Percentiles rank a stretch among this genome's conserved stretches.
phyloP scores from a whole-genome alignment of 2,329 filamentous ascomycete species.

The Cryphonectria naterciae region DNA sequence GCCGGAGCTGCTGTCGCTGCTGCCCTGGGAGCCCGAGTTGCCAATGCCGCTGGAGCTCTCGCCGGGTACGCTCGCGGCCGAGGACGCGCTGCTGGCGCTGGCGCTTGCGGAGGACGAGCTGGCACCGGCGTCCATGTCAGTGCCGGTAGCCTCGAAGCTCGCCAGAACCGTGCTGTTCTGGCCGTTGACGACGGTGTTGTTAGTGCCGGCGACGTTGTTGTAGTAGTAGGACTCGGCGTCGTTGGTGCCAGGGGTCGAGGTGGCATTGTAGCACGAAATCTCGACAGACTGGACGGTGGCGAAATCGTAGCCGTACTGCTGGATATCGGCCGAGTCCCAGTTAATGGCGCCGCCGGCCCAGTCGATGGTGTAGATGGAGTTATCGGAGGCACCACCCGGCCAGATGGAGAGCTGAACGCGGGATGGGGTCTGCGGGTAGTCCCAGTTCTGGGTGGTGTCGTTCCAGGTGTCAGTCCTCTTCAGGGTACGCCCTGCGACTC shows the following conservation, averaged over 20 bases:
- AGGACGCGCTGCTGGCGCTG: conserved; percentile 24
- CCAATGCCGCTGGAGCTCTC: conserved; percentile 35
- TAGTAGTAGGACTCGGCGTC: conserved; percentile 77
- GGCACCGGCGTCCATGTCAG: conserved; percentile 65
- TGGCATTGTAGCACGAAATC: conserved; percentile 82
- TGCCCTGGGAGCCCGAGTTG: conserved; percentile 28
- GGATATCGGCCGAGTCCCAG: conserved; percentile 82
- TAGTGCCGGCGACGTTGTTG: conserved; percentile 66
- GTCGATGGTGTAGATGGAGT: conserved; percentile 80
- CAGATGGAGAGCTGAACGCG: conserved; percentile 94
- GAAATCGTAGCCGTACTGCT: conserved; percentile 86
- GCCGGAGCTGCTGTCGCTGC: conserved; percentile 32
- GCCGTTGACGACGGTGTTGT: conserved; percentile 77
- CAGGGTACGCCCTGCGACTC: conserved; percentile 73
- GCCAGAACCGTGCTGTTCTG: conserved; percentile 76
- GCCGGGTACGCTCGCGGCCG: conserved; percentile 37
- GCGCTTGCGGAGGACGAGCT: conserved; percentile 30
- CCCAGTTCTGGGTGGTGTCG: conserved; percentile 75
- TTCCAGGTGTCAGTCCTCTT: conserved; percentile 86
- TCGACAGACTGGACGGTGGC: conserved; percentile 75
- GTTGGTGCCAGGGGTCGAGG: conserved; percentile 66
- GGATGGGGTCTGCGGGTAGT: conserved; percentile 88
- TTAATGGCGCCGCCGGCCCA: conserved; percentile 93
- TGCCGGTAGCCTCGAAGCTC: conserved; percentile 80
- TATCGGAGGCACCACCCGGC: conserved; percentile 82